These are phyloP conservation scores for Ceratocystis cubensis DNA, from an alignment of 2,329 filamentous ascomycete genomes.

Conservation along the genomic window DNA sequence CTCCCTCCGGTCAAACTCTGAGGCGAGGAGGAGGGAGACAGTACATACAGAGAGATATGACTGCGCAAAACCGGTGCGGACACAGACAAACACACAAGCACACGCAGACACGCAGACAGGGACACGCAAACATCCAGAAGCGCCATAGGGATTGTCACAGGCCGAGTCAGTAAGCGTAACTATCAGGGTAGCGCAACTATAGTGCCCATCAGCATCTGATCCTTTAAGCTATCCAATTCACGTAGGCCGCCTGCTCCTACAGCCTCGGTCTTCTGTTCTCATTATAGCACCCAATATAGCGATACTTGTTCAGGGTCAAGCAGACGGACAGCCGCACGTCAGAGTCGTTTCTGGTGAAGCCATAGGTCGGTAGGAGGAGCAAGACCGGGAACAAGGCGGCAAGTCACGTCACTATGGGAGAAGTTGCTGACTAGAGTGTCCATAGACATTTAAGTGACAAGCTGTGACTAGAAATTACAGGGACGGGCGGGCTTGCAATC, in stretches of 20 bases:
- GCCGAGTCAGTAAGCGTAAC: conserved; percentile 29
- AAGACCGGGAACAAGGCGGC: background rate
- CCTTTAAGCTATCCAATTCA: conserved; percentile 36
- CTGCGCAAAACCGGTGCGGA: too few species aligned
- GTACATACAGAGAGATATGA: background rate
- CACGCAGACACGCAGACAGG: background rate
- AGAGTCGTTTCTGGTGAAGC: background rate
- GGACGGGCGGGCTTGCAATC: too few species aligned
- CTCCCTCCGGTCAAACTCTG: conserved; percentile 26
- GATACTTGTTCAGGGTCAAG: conserved; percentile 28
- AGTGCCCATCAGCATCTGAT: conserved; percentile 31
- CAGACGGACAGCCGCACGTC: too few species aligned
- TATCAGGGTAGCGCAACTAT: conserved; percentile 44
- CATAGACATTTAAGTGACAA: background rate
- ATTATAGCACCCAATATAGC: conserved; percentile 46
- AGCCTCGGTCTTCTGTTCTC: conserved; percentile 37
- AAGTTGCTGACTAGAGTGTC: background rate
- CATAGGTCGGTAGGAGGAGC: background rate
- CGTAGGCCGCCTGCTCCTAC: conserved; percentile 32
- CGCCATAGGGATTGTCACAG: conserved; percentile 34
- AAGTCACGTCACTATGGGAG: conserved; percentile 9
- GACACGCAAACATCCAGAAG: background rate
- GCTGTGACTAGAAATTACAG: background rate
- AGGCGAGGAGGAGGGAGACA: background rate
- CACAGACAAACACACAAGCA: too few species aligned